Conservation (phyloP, 345 rosid genomes). For the Brassica carinata region DNA sequence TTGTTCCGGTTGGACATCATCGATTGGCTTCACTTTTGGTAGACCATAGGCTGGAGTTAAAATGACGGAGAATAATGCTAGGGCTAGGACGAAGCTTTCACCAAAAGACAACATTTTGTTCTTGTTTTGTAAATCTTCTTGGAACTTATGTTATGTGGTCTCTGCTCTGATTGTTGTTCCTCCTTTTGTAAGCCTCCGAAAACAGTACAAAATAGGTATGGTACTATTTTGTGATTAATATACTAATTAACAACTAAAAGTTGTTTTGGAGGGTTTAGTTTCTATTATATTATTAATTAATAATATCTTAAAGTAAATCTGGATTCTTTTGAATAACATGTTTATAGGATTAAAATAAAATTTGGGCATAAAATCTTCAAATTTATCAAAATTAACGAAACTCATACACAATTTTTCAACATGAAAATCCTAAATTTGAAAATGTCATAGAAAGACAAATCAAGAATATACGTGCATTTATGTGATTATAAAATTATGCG, state of each 20-base stretch:
- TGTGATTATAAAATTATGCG: not conserved
- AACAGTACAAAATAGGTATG: not conserved
- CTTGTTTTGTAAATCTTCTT: not conserved
- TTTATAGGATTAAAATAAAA: not conserved
- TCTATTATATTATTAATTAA: not conserved
- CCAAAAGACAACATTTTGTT: slow-evolving; percentile 14
- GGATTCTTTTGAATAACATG: not conserved
- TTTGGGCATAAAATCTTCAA: not conserved
- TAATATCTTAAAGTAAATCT: not conserved
- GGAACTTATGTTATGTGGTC: slow-evolving; percentile 18
- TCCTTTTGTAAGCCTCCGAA: slow-evolving; percentile 24
- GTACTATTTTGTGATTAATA: not conserved
- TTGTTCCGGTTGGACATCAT: slow-evolving; percentile 42
- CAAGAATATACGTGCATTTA: not conserved
- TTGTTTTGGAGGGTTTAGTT: not conserved
- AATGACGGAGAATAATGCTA: not conserved
- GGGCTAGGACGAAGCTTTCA: slow-evolving; percentile 4
- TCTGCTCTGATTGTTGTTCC: not conserved
- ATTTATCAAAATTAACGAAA: not conserved
- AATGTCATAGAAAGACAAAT: not conserved
- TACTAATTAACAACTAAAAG: not conserved
- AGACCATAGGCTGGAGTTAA: slow-evolving; percentile 21
- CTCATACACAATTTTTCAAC: not conserved
- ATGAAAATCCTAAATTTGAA: not conserved
- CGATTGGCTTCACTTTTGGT: slow-evolving; percentile 22